Evolutionary conservation across 805 yeast species (phyloP), one percentile per base, ranked within the genome.

Genomic region (Wilhelminamyces savonicus): DNA sequence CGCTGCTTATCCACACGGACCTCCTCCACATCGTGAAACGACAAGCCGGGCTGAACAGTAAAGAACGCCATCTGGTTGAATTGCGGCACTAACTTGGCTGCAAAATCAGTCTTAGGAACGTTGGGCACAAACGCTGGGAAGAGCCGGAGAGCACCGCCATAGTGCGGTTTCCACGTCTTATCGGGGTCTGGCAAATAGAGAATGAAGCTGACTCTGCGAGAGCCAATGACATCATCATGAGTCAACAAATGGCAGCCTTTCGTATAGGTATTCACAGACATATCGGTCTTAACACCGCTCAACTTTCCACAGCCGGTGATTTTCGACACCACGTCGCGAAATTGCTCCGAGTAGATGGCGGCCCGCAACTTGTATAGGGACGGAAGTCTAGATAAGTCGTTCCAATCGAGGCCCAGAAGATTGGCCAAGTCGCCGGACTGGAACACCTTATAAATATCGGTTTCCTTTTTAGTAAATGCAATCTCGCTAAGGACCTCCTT

Each of bases 11-110:
- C 95, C 2, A 79, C 95, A 37, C 80, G 72, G 1, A 94, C 98
- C 54, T 92, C 98, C 59, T 94, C 97, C 9, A 92, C 99, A 46
- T 94, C 98, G 54, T 92, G 99, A 70, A 92, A 92, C 2, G 95
- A 83, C 28, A 81, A 71, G 0, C 98, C 99, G 1, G 98, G 99
- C 50, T 87, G 92, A 10, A 92, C 97, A 4, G 82, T 81, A 67
- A 92, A 92, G 50, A 92, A 85, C 0, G 97, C 96, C 50, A 92
- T 80, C 56, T 92, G 97, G 52, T 92, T 92, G 68, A 92, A 92
- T 43, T 84, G 94, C 1, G 98, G 98, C 1, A 86, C 82, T 7
- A 92, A 62, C 43, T 78, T 77, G 16, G 69, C 66, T 18, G 71
- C 59, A 40, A 60, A 75, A 57, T 90, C 97, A 2, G 94, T 69